Conservation (phyloP, 2,329 filamentous ascomycete species). For the Fusarium albosuccineum region DNA sequence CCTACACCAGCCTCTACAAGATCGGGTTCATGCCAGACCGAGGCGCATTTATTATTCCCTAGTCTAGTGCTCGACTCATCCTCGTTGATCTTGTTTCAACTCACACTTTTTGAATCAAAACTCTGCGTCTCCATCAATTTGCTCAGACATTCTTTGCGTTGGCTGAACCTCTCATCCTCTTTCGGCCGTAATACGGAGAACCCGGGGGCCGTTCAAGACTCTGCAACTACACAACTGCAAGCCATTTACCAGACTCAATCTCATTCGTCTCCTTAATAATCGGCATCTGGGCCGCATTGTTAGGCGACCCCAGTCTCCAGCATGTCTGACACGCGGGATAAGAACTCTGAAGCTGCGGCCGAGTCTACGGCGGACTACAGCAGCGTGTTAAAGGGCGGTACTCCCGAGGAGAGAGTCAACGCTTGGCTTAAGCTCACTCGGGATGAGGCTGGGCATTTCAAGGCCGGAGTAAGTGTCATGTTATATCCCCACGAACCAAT, state of each 20-base stretch:
- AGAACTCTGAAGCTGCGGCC: not conserved
- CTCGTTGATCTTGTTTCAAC: not conserved
- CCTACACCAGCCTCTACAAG: not conserved
- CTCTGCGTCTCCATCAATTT: not conserved
- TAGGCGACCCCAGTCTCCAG: not conserved
- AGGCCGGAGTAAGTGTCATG: constrained; percentile 47
- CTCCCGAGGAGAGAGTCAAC: constrained; percentile 49
- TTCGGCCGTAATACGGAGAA: constrained; percentile 1
- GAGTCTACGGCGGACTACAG: constrained; percentile 12
- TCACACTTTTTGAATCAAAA: not conserved
- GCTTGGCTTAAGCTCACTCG: constrained; percentile 49
- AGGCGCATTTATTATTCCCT: not conserved
- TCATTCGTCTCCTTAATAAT: not conserved
- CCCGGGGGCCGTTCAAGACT: not conserved
- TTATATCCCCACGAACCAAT: not conserved
- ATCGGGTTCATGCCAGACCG: not conserved
- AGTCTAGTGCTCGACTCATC: not conserved
- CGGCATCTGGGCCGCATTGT: too few relatives aligned
- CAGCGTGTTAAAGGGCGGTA: constrained; percentile 46
- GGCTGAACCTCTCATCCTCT: not conserved
- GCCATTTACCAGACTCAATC: not conserved
- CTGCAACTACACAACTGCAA: not conserved
- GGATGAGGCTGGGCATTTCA: constrained; percentile 46
- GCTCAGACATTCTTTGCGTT: too few relatives aligned
- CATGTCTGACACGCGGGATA: constrained; percentile 17